Evolutionary conservation across 192 early-diverging fungal genomes (phyloP), one percentile per base, ranked within the genome.

Genomic region (Phycomyces blakesleeanus): DNA sequence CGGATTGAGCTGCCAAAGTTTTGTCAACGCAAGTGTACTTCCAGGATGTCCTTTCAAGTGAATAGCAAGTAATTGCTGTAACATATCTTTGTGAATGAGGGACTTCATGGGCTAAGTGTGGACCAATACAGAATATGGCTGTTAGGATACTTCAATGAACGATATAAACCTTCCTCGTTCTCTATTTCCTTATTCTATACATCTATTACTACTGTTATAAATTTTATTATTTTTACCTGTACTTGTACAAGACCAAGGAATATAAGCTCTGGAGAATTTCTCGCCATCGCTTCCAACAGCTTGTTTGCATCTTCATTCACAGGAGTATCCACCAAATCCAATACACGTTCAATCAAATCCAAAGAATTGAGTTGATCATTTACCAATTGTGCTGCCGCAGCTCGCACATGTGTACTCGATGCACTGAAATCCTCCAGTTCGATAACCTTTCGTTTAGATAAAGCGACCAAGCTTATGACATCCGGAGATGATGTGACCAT

Each of bases 221-320:
- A 11, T 8, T 3, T 1, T 38, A 22, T 5, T 34, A 41, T 8
- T 63, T 61, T 54, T 74, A 84, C 87, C 59, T 79, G 70, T 57
- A 88, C 71, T 66, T 89, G 88, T 14, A 86, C 83, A 27, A 94
- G 76, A 0, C 85, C 89, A 25, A 92, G 65, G 25, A 91, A 77
- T 8, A 94, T 38, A 9, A 94, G 67, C 60, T 94, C 92, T 5
- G 92, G 89, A 16, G 86, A 71, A 52, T 80, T 78, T 44, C 87
- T 83, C 7, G 81, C 52, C 10, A 81, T 83, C 24, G 66, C 40
- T 24, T 91, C 87, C 57, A 92, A 69, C 7, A 79, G 72, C 68
- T 83, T 83, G 47, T n/a, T n/a, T n/a, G 84, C 84, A 34, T 87
- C 86, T 8, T 85, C 89, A 41, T 71, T 65, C 10, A 77, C 76